Evolutionary conservation across 1,284 basidiomycete species (phyloP).

Genomic region (Cystobasidium slooffiae): DNA sequence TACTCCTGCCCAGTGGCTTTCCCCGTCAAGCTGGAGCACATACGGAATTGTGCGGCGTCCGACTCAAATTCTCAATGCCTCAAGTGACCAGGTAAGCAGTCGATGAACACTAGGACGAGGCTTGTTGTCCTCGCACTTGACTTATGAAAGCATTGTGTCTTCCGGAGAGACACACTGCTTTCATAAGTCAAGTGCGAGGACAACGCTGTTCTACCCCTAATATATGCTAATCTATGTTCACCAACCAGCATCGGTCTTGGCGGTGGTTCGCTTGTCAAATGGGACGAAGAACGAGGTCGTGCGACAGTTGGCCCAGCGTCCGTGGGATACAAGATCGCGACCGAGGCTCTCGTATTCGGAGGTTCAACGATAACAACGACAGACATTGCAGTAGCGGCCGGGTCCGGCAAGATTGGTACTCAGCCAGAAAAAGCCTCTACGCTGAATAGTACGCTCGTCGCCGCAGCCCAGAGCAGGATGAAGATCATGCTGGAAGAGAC

Average conservation of each 20-base stretch:
- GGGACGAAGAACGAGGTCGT: constrained; percentile 51
- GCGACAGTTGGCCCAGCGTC: constrained; percentile 65
- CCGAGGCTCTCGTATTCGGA: constrained; percentile 63
- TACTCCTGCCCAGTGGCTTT: constrained; percentile 63
- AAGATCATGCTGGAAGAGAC: constrained; percentile 62
- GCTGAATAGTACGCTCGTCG: constrained; percentile 53
- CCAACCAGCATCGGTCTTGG: constrained; percentile 63
- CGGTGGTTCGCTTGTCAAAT: constrained; percentile 63
- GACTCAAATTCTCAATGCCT: constrained; percentile 53
- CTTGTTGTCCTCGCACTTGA: background rate
- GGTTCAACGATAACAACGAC: constrained; percentile 64
- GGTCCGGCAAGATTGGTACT: constrained; percentile 57
- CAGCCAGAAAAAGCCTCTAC: constrained; percentile 56
- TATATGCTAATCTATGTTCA: constrained; percentile 47
- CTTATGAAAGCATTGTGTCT: too few relatives aligned
- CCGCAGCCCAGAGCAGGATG: constrained; percentile 59
- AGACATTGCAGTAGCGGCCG: constrained; percentile 62
- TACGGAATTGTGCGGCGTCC: constrained; percentile 60
- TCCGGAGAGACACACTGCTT: too few relatives aligned
- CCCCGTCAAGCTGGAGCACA: constrained; percentile 64
- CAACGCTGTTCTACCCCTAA: background rate
- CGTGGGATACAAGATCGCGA: constrained; percentile 63
- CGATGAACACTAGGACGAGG: background rate
- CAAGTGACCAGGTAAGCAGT: constrained; percentile 55
- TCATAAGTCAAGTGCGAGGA: too few relatives aligned